Base-by-base conservation (phyloP, 352 stramenopile species). In the Plasmopara viticola region DNA sequence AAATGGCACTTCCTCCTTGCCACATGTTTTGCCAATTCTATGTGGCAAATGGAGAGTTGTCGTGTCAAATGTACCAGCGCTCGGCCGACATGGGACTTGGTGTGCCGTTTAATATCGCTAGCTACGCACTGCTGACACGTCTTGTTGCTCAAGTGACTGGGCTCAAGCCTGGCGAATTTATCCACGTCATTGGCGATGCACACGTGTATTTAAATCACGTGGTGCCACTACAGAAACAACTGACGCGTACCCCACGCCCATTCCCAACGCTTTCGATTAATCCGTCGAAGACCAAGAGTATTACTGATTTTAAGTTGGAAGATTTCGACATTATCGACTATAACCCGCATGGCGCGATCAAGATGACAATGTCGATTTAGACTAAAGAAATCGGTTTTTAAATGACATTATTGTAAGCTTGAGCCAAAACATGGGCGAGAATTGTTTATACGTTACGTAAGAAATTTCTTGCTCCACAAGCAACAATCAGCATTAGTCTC, bases 91-190 rank as follows among this genome's bases (percentile, higher is more conserved):
- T 99, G 94, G 97, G 97, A 6, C 86, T 99, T 28, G 97, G 97
- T 7, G 97, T 99, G 33, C 97, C 97, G 6, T 99, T 99, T 72
- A 99, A 99, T 74, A 99, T 99, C 74, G 97, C 97, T 9, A 98
- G 87, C 44, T 99, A 99, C 71, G 90, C 96, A 31, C 72, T 99
- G 45, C 79, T 99, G 10, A 99, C 96, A 20, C 85, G 95, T 44
- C 80, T 99, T 60, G 70, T 99, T 18, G 96, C 96, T 2, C 95
- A 99, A 51, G 96, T 98, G 15, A 92, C 84, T 1, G 85, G 81
- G 1, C 66, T 98, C 2, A 87, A 97, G 51, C 67, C 97, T 17
- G 96, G 97, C 18, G 97, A 99, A 31, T 98, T 99, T 41, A 82
- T 99, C 45, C 97, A 99, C 67, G 93, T 97, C 5, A 98, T 99